phyloP scores from a whole-genome alignment of 2,329 filamentous ascomycete species.

The Thermothelomyces thermophilus region DNA sequence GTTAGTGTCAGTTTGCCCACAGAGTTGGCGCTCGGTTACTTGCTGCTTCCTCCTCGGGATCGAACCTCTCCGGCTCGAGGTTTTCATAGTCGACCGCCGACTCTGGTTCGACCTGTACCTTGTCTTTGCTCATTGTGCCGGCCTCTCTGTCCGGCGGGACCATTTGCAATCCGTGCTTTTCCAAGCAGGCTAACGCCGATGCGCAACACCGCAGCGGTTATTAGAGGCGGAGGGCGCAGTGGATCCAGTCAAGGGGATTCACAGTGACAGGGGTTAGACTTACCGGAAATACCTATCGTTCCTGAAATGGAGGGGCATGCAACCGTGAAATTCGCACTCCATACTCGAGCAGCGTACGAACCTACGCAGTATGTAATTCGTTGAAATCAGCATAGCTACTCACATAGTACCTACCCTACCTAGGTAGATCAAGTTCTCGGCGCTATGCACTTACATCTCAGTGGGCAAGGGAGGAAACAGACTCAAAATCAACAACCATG shows the following conservation, averaged over 20 bases:
- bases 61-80: slow-evolving; percentile 33
- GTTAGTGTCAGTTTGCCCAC: not conserved
- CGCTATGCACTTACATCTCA: too few species aligned
- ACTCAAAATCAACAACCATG: too few species aligned
- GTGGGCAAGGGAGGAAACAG: too few species aligned
- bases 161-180: too few species aligned
- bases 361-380: too few species aligned
- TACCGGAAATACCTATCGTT: too few species aligned
- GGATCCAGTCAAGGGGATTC: not conserved
- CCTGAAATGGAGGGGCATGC: too few species aligned
- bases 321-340: too few species aligned
- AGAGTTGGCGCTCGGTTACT: slow-evolving; percentile 22
- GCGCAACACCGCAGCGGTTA: slow-evolving; percentile 2
- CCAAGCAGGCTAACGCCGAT: not conserved
- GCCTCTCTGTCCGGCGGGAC: not conserved
- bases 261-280: not conserved
- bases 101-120: not conserved
- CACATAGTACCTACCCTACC: too few species aligned
- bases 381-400: too few species aligned
- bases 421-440: too few species aligned
- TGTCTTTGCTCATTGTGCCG: slow-evolving; percentile 7
- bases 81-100: slow-evolving; percentile 26
- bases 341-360: too few species aligned
- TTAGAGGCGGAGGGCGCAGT: not conserved
- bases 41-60: slow-evolving; percentile 53